Evolutionary conservation across 108 stramenopile genomes (phyloP), one percentile per base, ranked within the genome.

Genomic region (Cyclostephanos tholiformis): DNA sequence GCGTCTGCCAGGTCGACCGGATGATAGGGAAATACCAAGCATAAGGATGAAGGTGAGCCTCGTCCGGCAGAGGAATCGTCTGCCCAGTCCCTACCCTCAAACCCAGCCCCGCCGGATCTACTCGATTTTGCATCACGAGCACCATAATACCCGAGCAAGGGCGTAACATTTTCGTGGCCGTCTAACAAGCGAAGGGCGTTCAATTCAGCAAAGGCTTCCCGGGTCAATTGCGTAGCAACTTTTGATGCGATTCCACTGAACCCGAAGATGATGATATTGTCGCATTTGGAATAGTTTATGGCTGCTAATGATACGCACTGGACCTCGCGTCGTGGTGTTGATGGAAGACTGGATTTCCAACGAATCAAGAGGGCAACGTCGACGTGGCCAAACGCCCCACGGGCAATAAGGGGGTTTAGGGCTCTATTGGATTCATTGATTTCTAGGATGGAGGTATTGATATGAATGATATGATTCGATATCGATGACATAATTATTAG

Each of bases 341-440:
- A 26, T 32, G 44, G 56, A 38, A 10, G 53, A 25, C 23, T 9
- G n/a, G 41, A 48, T 60, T 41, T 7, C 68, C 75, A 50, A 69
- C 22, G 39, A 46, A 76, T 51, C 32, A 76, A 50, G 27, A 90
- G 65, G 17, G 86, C 91, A 9, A 91, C 79, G 32, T 87, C 82
- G 58, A 91, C 64, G 14, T 84, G 82, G 23, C 91, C 91, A 80
- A 89, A 92, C 11, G 88, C 85, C 39, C 91, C 91, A 10, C 86
- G 82, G 30, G 86, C 76, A 67, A 86, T 71, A 9, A 62, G 56
- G 25, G 83, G 35, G 59, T 84, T 80, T 55, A 12, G 30, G 44
- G 17, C 6, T 43, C 11, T n/a, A 11, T 46, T 30, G 16, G 48
- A 16, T 43, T 41, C 50, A 29, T 11, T 72, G 30, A 72, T 63